phyloP scores from a whole-genome alignment of 225 moss, liverwort and hornwort species.

The Ulota crispa region DNA sequence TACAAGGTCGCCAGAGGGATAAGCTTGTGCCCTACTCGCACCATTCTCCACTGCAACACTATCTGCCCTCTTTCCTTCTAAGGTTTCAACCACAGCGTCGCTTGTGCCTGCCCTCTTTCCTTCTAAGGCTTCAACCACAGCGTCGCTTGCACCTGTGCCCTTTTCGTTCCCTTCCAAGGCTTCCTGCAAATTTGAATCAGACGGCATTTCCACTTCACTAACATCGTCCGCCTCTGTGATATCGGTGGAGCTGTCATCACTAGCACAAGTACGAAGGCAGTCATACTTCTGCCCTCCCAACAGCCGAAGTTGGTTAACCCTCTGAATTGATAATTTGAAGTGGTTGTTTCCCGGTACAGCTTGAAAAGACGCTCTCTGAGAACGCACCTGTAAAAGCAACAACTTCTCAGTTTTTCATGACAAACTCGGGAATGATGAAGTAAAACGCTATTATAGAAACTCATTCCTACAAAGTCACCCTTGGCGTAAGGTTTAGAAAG shows the following conservation, averaged over 20 bases:
- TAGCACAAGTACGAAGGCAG: slow-evolving; percentile 22
- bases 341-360: slow-evolving; percentile 8
- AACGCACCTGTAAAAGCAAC: slow-evolving; percentile 28
- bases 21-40: slow-evolving; percentile 47
- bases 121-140: slow-evolving; percentile 46
- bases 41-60: slow-evolving; percentile 43
- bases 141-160: background rate
- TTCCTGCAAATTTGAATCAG: slow-evolving; percentile 51
- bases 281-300: slow-evolving; percentile 21
- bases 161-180: slow-evolving; percentile 34
- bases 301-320: slow-evolving; percentile 15
- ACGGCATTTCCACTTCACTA: slow-evolving; percentile 43
- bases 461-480: background rate
- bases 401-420: background rate
- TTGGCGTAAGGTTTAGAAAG: slow-evolving; percentile 11
- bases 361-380: slow-evolving; percentile 39
- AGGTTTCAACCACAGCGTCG: slow-evolving; percentile 27
- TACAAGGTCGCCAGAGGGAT: slow-evolving; percentile 77
- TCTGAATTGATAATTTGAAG: slow-evolving; percentile 19
- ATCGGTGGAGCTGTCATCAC: slow-evolving; percentile 33
- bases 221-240: slow-evolving; percentile 31
- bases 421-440: background rate
- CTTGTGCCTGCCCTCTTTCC: slow-evolving; percentile 31
- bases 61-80: slow-evolving; percentile 48
- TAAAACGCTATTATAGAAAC: background rate